These are phyloP conservation scores for Betula pendula DNA, from an alignment of 306 rosid species.

Conservation along the genomic window DNA sequence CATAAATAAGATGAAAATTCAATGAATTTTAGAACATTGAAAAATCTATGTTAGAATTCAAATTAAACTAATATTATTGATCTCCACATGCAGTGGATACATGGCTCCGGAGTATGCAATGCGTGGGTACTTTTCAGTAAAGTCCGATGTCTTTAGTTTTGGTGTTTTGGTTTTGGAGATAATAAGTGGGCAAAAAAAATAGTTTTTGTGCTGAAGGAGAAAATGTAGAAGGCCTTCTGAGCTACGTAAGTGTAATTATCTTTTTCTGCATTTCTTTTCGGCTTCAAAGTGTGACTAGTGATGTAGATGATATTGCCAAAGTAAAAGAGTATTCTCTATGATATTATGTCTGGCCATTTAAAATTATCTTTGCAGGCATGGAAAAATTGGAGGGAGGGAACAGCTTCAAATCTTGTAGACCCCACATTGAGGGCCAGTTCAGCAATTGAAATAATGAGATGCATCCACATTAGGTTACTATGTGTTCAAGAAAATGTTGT, in stretches of 20 bases:
- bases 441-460: conserved; percentile 10
- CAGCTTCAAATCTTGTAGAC: background rate
- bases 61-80: background rate
- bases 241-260: background rate
- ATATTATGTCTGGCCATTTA: too few species aligned
- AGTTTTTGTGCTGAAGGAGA: background rate
- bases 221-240: background rate
- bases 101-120: background rate
- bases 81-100: background rate
- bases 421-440: background rate
- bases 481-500: conserved; percentile 11
- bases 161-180: background rate
- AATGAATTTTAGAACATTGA: background rate
- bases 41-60: background rate
- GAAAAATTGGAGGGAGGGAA: conserved; percentile 18
- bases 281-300: background rate
- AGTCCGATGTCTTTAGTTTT: background rate
- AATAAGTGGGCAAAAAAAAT: background rate
- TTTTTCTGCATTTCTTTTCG: background rate
- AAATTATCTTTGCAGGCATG: conserved; percentile 21
- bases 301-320: background rate
- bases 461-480: conserved; percentile 26
- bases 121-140: background rate
- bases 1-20: too few species aligned
- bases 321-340: background rate